Conservation (phyloP, 768 basidiomycete genomes). For the Mycena latifolia region DNA sequence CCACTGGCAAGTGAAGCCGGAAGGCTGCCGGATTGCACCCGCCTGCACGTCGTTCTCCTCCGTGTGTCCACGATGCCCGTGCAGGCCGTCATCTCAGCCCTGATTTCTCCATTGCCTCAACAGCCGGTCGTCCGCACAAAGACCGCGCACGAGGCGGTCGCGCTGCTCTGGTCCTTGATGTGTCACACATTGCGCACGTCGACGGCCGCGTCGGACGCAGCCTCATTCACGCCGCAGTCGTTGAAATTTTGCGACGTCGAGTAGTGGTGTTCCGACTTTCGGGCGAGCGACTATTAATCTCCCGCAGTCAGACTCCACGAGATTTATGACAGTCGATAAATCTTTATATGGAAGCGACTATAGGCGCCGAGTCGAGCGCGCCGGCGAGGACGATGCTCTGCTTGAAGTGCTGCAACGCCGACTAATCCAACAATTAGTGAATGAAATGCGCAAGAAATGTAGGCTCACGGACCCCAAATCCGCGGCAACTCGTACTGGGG, state of each 20-base stretch:
- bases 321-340: too few species aligned
- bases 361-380: slow-evolving; percentile 11
- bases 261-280: too few species aligned
- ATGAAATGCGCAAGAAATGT: too few species aligned
- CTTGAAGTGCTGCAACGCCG: slow-evolving; percentile 25
- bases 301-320: too few species aligned
- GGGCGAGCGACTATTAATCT: too few species aligned
- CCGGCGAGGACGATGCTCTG: slow-evolving; percentile 24
- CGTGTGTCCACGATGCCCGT: slow-evolving; percentile 17
- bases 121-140: slow-evolving; percentile 19
- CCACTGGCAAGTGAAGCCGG: too few species aligned
- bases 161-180: slow-evolving; percentile 6
- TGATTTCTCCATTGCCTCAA: not conserved
- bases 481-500: too few species aligned
- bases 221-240: too few species aligned
- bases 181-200: slow-evolving; percentile 13
- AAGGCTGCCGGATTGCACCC: too few species aligned
- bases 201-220: not conserved
- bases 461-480: too few species aligned
- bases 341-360: slow-evolving; percentile 7
- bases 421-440: too few species aligned
- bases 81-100: slow-evolving; percentile 4
- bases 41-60: slow-evolving; percentile 15
- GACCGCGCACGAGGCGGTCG: slow-evolving; percentile 5
- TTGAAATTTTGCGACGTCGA: slow-evolving; percentile 25